Percentiles rank a stretch among this genome's conserved stretches.
phyloP scores from a whole-genome alignment of 2,329 filamentous ascomycete species.

The Calonectria hongkongensis region DNA sequence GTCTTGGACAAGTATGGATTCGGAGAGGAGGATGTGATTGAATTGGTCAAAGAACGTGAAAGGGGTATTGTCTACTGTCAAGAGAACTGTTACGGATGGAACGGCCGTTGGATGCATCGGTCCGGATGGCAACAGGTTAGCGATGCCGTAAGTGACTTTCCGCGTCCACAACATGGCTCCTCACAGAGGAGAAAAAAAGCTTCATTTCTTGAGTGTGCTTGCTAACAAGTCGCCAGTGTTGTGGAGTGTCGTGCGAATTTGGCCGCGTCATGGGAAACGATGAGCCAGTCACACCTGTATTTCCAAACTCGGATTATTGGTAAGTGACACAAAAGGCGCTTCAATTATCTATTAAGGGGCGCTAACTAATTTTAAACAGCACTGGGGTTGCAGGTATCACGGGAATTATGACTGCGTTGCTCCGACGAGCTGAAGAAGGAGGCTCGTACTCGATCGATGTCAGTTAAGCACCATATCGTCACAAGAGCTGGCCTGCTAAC shows the following conservation, averaged over 20 bases:
- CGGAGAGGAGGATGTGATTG: constrained; percentile 60
- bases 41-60: not conserved
- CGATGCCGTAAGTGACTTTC: constrained; percentile 60
- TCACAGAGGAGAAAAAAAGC: not conserved
- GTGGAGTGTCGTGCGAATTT: constrained; percentile 67
- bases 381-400: constrained; percentile 7
- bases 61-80: constrained; percentile 62
- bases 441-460: constrained; percentile 27
- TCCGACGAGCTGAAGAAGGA: constrained; percentile 8
- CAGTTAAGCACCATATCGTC: not conserved
- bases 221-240: constrained; percentile 47
- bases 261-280: constrained; percentile 63
- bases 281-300: constrained; percentile 55
- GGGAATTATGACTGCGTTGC: constrained; percentile 5
- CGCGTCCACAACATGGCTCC: no score
- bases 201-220: no score
- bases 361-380: constrained; percentile 7
- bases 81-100: constrained; percentile 73
- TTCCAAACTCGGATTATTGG: constrained; percentile 58
- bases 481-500: not conserved
- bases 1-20: constrained; percentile 69
- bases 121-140: constrained; percentile 73
- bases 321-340: constrained; percentile 31
- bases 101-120: constrained; percentile 67
- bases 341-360: not conserved